These are phyloP conservation scores for Mortierella sp. DNA, from an alignment of 371 early-diverging fungal species.

Conservation along the genomic window DNA sequence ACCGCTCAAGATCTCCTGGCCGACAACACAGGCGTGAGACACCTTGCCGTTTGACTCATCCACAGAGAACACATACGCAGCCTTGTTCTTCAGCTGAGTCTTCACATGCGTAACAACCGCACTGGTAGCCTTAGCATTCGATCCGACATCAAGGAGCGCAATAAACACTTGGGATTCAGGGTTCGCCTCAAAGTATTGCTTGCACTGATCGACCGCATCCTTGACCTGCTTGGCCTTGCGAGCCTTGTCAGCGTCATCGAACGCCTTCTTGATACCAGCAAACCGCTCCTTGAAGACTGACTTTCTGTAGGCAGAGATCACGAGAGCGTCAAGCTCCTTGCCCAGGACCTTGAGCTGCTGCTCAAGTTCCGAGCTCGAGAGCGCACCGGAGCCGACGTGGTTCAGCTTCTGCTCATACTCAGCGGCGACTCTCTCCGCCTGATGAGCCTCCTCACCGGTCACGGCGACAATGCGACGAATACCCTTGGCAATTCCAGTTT, in stretches of 20 bases:
- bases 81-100: slow-evolving; percentile 79
- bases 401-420: slow-evolving; percentile 73
- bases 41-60: slow-evolving; percentile 80
- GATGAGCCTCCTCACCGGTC: slow-evolving; percentile 92
- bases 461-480: slow-evolving; percentile 97
- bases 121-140: slow-evolving; percentile 79
- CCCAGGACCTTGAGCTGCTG: slow-evolving; percentile 80
- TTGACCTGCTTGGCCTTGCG: slow-evolving; percentile 87
- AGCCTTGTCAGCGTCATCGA: slow-evolving; percentile 91
- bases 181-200: slow-evolving; percentile 78
- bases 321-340: slow-evolving; percentile 85
- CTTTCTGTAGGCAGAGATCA: slow-evolving; percentile 87
- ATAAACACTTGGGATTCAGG: slow-evolving; percentile 73
- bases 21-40: slow-evolving; percentile 86
- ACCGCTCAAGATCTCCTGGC: slow-evolving; percentile 65
- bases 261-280: slow-evolving; percentile 79
- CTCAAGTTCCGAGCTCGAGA: slow-evolving; percentile 78
- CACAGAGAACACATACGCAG: slow-evolving; percentile 83
- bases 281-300: slow-evolving; percentile 77
- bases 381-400: slow-evolving; percentile 59
- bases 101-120: slow-evolving; percentile 86
- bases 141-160: slow-evolving; percentile 72
- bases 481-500: slow-evolving; percentile 96
- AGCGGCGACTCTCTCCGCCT: slow-evolving; percentile 75
- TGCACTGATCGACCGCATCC: slow-evolving; percentile 82